These are phyloP conservation scores for Pezicula rhizophila DNA, from an alignment of 2,329 filamentous ascomycete genomes.

Conservation along the genomic window DNA sequence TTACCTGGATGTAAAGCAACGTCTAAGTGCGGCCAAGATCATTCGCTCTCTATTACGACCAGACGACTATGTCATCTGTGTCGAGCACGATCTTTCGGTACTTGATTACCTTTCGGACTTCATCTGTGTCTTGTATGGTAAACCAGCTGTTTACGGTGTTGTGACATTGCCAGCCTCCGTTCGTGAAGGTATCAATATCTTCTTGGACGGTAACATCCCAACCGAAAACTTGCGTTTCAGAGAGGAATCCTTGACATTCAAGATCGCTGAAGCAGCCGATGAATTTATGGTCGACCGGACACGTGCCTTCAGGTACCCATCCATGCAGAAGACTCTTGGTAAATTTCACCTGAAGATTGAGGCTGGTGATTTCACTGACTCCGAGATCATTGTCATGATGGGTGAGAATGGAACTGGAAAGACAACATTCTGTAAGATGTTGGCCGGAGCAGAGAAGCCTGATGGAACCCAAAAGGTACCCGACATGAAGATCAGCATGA, in stretches of 20 bases:
- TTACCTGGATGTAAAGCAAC: slow-evolving; percentile 98
- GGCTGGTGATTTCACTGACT: slow-evolving; percentile 85
- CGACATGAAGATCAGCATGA: slow-evolving; percentile 97
- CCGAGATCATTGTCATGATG: slow-evolving; percentile 99
- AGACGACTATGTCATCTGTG: slow-evolving; percentile 94
- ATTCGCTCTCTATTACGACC: slow-evolving; percentile 86
- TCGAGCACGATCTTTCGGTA: slow-evolving; percentile 98
- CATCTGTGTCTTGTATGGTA: slow-evolving; percentile 94
- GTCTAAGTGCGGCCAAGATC: slow-evolving; percentile 83
- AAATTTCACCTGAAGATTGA: slow-evolving; percentile 82
- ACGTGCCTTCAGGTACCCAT: slow-evolving; percentile 80
- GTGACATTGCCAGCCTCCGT: slow-evolving; percentile 94
- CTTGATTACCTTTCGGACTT: slow-evolving; percentile 98
- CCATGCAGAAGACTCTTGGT: slow-evolving; percentile 89
- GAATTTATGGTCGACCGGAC: slow-evolving; percentile 81
- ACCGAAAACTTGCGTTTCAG: slow-evolving; percentile 98
- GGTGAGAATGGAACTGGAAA: slow-evolving; percentile 99
- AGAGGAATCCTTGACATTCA: slow-evolving; percentile 93
- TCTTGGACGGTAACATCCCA: slow-evolving; percentile 95
- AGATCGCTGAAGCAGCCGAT: slow-evolving; percentile 81
- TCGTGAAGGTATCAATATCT: slow-evolving; percentile 98
- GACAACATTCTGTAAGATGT: slow-evolving; percentile 95
- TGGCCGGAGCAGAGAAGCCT: slow-evolving; percentile 89
- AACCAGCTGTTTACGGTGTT: slow-evolving; percentile 93
- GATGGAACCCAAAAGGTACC: slow-evolving; percentile 75